A percentile compares a stretch with the other conserved stretches of the same genome.
These are phyloP conservation scores for Brassica juncea DNA, from an alignment of 345 rosid genomes.

Conservation along the genomic window DNA sequence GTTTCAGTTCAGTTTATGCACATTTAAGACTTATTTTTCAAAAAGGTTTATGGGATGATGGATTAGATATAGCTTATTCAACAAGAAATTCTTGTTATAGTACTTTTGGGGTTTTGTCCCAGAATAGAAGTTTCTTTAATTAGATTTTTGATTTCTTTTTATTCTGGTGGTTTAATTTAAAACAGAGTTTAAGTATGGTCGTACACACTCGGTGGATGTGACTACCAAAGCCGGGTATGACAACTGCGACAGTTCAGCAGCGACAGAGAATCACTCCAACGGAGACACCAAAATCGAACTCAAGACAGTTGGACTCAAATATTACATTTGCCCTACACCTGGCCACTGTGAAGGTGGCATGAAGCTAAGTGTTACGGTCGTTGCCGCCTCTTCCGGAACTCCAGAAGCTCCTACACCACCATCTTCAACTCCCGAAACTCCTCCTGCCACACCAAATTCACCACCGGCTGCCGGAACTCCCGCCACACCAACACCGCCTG, in stretches of 20 bases:
- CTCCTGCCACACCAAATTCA: constrained; percentile 31
- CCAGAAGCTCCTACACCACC: constrained; percentile 33
- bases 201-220: constrained; percentile 31
- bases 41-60: neutral
- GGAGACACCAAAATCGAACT: constrained; percentile 30
- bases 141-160: neutral
- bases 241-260: constrained; percentile 9
- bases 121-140: neutral
- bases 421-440: constrained; percentile 19
- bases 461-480: constrained; percentile 26
- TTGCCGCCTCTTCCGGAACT: constrained; percentile 23
- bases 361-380: constrained; percentile 39
- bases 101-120: neutral
- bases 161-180: neutral
- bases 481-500: constrained; percentile 21
- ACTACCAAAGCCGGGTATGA: constrained; percentile 32
- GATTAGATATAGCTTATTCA: neutral
- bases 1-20: neutral
- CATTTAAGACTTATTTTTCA: neutral
- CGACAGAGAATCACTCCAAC: neutral
- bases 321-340: constrained; percentile 23
- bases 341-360: constrained; percentile 35
- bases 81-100: neutral
- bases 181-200: constrained; percentile 33
- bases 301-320: constrained; percentile 1